Base-by-base conservation (phyloP, 2,329 filamentous ascomycete genomes). In the Cercospora zeae-maydis region DNA sequence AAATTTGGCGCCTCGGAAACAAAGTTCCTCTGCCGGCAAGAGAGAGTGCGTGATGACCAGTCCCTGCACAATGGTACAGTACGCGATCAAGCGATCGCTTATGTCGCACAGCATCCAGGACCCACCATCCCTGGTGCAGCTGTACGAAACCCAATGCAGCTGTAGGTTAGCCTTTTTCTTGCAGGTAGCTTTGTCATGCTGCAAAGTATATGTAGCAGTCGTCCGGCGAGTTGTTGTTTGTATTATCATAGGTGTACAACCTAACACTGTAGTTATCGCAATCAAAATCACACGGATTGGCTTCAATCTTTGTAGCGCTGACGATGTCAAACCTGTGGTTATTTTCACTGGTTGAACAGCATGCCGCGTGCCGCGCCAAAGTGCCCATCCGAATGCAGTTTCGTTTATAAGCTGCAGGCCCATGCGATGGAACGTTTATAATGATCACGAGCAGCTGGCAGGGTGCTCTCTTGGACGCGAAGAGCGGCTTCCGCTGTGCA, bases 141-240 rank as follows among this genome's bases (percentile, higher is more conserved):
- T 58, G 53, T 36, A 45, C 21, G 52, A 31, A 36, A 57, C 54
- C 24, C 37, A 27, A 45, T 42, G 21, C 16, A 57, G 34, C 33
- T 27, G 21, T 33, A 34, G 16, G 19, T 49, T 24, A 47, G 27
- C 30, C 30, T 45, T 49, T 49, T 55, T 27, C 24, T 62, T 24
- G 63, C 51, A 64, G 37, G 55, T 42, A 62, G 54, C 58, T 62
- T 36, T 52, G 58, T 53, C 63, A 52, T 49, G 21, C 37, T 56
- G 30, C 51, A 19, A 61, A 47, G 51, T 36, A 31, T 19, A 10
- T 5, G 10, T 45, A 36, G 27, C 33, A 27, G 34, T 27, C 21
- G 13, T 39, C 27, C 42, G 9, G 42, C 21, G 42, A 47, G 21
- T 21, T 24, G 42, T 47, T 34, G 42, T 27, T n/a, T 47, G 42